Evolutionary conservation across 2,329 filamentous ascomycete species (phyloP), one percentile per base, ranked within the genome.

Genomic region (Nothopassalora personata): DNA sequence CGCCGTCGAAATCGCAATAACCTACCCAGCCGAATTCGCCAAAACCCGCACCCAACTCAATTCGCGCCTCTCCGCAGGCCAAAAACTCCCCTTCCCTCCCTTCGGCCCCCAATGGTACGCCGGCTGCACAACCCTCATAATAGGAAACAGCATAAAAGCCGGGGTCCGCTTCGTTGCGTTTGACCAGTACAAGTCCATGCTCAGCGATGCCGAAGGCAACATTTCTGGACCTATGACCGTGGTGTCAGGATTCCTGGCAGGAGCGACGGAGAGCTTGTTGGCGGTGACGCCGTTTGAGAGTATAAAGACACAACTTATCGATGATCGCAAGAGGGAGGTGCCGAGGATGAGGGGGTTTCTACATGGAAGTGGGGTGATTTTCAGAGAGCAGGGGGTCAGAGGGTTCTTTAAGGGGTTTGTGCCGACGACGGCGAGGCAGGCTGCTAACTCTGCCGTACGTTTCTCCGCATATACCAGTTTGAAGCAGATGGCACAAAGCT

Each of bases 391-490:
- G 68, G 94, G 94, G 27, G 72, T 97, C 39, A 83, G 88, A 36
- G 94, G 93, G 52, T 97, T 99, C 81, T 96, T 99, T 82, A 91
- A 97, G 73, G 94, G 94, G 27, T 94, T 99, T 70, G 86, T 95
- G 8, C 94, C 94, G 0, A 99, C 94, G 1, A 97, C 94, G 4
- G 91, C 92, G 23, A 84, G 94, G 54, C 94, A 99, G 76, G 91
- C 92, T 11, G 93, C 94, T 67, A 99, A 99, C 77, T 93, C 88
- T 48, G 94, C 94, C 1, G 89, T 90, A 1, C 85, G 94, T 15
- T 99, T 99, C 76, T 88, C 90, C 18, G 88, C 89, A 94, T 99
- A 97, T 76, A 97, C 90, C 1, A 90, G 87, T 59, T 81, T 97
- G 66, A 93, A 91, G 76, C 94, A 97, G 75, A 79, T 96, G 63